A percentile compares a stretch with the other conserved stretches of the same genome.
phyloP scores from a whole-genome alignment of 371 early-diverging fungal species.

The Mucor piriformis region DNA sequence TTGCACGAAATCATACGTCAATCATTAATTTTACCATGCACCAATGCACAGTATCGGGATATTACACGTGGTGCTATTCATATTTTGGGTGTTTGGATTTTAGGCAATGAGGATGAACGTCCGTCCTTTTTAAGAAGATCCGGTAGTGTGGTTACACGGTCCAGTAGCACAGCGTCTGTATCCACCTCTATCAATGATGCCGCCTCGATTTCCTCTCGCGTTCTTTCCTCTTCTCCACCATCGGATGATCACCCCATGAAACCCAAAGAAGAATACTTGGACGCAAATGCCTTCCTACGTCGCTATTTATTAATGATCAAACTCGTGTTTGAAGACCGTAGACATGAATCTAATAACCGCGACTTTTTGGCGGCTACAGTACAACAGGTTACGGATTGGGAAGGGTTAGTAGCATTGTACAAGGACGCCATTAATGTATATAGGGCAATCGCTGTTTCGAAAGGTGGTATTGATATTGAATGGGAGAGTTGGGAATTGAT shows the following conservation, averaged over 20 bases:
- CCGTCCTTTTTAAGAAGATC: constrained; percentile 64
- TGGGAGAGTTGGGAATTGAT: constrained; percentile 62
- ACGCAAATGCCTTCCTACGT: constrained; percentile 62
- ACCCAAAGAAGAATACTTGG: constrained; percentile 28
- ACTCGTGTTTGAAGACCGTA: constrained; percentile 50
- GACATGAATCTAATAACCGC: background rate
- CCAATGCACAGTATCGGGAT: constrained; percentile 60
- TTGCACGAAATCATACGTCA: constrained; percentile 80
- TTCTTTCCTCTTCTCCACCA: constrained; percentile 15
- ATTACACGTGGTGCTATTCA: constrained; percentile 71
- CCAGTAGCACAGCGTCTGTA: constrained; percentile 42
- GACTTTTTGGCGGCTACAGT: constrained; percentile 18
- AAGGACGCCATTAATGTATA: constrained; percentile 66
- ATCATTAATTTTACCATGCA: constrained; percentile 62
- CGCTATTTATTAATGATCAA: constrained; percentile 62
- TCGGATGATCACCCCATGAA: constrained; percentile 12
- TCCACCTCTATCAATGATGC: constrained; percentile 14
- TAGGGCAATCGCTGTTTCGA: constrained; percentile 56
- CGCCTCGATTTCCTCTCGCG: background rate
- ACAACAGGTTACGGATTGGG: constrained; percentile 49
- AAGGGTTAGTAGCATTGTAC: constrained; percentile 53
- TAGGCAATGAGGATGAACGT: constrained; percentile 69
- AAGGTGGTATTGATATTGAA: constrained; percentile 67
- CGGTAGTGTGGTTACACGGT: constrained; percentile 38
- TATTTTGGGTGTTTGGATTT: constrained; percentile 74